Base-by-base conservation (phyloP, 2,329 filamentous ascomycete species). In the Diaporthe aspalathi region DNA sequence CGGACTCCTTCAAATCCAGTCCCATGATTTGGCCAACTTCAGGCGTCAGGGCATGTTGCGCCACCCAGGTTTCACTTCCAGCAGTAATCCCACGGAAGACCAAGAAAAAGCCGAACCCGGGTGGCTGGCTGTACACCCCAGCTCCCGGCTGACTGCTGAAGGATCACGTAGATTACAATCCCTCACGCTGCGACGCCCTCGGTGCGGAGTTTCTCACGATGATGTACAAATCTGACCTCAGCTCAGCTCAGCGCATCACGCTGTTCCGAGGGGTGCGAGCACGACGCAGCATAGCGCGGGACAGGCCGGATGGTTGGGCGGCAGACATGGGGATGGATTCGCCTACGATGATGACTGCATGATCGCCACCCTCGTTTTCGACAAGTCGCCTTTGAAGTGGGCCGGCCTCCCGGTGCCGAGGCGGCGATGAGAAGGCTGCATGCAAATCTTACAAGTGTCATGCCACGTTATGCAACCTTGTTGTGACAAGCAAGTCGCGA, bases 321-420 rank as follows among this genome's bases (percentile, higher is more conserved):
- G 27, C 52, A 54, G n/a, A 54, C 17, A 12, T 7, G 27, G 52
- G 52, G 20, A 54, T 54, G 27, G 9, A 35, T 35, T 14, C 52
- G 52, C 52, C 52, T 54, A 35, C 52, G 52, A 2, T 54, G 52
- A 54, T 54, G 52, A 54, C 52, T 54, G 52, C 52, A 54, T 54
- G 20, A 54, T n/a, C 29, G 20, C 12, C 27, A 35, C 12, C 20
- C 27, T 17, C 52, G 11, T 35, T 54, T 32, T n/a, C 27, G 52
- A 7, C 29, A 35, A 35, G 11, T 6, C 3, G 16, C 16, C 17
- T 12, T 32, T 1, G 27, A 29, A 17, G 27, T n/a, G 9, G 17
- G 20, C n/a, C 52, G 35, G 52, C 52, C 27, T 35, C 35, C 29
- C 29, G 27, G 16, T 17, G 27, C 50, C 50, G 27, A 49, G 47